Percentiles rank a stretch among this genome's conserved stretches.
Conservation (phyloP, 305 asterid species). For the Caryopteris hybrid region DNA sequence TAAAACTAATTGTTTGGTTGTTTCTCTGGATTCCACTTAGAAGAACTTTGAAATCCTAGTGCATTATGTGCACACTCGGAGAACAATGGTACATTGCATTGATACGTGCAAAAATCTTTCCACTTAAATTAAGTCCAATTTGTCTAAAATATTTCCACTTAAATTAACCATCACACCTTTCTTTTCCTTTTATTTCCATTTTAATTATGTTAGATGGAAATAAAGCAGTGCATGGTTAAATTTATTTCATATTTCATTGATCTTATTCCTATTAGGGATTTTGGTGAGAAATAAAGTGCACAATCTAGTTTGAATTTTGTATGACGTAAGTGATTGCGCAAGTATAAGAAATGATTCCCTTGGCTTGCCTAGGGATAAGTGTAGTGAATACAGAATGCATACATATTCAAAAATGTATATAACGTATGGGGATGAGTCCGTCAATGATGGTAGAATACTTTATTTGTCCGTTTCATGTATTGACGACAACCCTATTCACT, state of each 20-base stretch:
- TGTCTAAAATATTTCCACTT: neutral
- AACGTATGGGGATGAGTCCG: conserved; percentile 23
- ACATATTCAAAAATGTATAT: neutral
- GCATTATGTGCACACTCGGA: neutral
- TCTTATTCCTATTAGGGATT: neutral
- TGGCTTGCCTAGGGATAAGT: conserved; percentile 11
- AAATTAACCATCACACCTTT: neutral
- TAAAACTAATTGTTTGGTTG: neutral
- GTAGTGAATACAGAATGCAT: neutral
- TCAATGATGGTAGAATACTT: conserved; percentile 19
- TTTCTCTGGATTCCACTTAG: neutral
- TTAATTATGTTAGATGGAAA: neutral
- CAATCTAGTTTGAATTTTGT: neutral
- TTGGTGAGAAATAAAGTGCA: neutral
- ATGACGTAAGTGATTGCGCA: neutral
- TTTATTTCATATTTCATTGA: conserved; percentile 1
- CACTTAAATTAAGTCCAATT: neutral
- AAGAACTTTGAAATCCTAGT: conserved; percentile 1
- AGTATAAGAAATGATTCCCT: conserved; percentile 10
- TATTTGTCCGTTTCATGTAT: conserved; percentile 19
- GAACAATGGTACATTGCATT: neutral
- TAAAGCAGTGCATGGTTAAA: conserved; percentile 5
- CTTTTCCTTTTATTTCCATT: conserved; percentile 4
- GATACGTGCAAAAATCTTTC: neutral
- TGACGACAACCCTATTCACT: conserved; percentile 13